Conservation (phyloP, 2,329 filamentous ascomycete species). For the Dothidotthia symphoricarpi region DNA sequence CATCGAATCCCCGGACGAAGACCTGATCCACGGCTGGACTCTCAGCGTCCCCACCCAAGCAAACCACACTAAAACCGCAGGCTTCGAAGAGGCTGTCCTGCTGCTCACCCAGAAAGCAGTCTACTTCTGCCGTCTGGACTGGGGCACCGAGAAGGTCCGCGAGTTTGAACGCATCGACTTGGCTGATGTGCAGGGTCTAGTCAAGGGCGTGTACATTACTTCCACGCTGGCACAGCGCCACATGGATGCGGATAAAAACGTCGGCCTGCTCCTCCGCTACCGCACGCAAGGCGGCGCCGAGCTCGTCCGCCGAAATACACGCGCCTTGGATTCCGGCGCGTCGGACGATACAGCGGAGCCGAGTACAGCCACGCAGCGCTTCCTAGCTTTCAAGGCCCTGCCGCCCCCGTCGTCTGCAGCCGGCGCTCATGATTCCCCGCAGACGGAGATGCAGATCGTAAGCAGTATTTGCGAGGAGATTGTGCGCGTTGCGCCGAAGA, state of each 20-base stretch:
- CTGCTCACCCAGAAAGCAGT: slow-evolving; percentile 80
- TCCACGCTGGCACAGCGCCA: slow-evolving; percentile 77
- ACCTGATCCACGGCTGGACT: slow-evolving; percentile 87
- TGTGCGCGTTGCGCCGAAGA: slow-evolving; percentile 61
- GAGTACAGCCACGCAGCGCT: too few relatives aligned
- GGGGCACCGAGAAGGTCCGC: slow-evolving; percentile 90
- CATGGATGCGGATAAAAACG: slow-evolving; percentile 73
- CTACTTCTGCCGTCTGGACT: slow-evolving; percentile 90
- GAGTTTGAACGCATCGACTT: slow-evolving; percentile 86
- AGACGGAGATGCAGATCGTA: slow-evolving; percentile 56
- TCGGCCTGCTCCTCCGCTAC: slow-evolving; percentile 80
- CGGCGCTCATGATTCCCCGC: slow-evolving; percentile 25
- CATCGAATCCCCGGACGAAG: slow-evolving; percentile 71
- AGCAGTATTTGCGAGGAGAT: slow-evolving; percentile 73
- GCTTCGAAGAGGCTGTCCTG: slow-evolving; percentile 85
- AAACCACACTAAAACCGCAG: slow-evolving; percentile 64
- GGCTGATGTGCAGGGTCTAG: slow-evolving; percentile 68
- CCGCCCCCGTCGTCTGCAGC: slow-evolving; percentile 37
- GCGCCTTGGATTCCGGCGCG: slow-evolving; percentile 62
- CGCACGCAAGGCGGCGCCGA: slow-evolving; percentile 68
- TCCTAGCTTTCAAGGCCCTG: slow-evolving; percentile 59
- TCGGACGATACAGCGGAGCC: slow-evolving; percentile 18
- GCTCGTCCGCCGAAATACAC: slow-evolving; percentile 77
- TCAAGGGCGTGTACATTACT: slow-evolving; percentile 84
- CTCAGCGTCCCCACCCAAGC: slow-evolving; percentile 72